These are phyloP conservation scores for Aspergillus sp. DNA, from an alignment of 2,329 filamentous ascomycete species.

Conservation along the genomic window DNA sequence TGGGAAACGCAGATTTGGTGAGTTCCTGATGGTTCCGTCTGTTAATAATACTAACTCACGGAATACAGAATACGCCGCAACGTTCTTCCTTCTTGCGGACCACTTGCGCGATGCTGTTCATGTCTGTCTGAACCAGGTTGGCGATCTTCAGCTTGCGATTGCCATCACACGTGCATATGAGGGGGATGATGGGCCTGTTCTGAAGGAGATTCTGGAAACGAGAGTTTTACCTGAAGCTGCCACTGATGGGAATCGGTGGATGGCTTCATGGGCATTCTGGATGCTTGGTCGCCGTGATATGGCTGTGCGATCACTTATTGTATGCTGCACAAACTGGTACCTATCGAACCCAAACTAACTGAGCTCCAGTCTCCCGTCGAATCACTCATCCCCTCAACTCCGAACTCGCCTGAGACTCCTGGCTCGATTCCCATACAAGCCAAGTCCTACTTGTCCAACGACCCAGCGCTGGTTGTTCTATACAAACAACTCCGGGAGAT, in stretches of 20 bases:
- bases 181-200: slow-evolving; percentile 73
- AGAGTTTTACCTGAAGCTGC: slow-evolving; percentile 76
- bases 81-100: slow-evolving; percentile 91
- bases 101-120: slow-evolving; percentile 81
- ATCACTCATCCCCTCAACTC: slow-evolving; percentile 56
- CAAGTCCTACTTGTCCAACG: slow-evolving; percentile 82
- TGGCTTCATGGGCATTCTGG: slow-evolving; percentile 95
- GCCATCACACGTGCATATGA: slow-evolving; percentile 85
- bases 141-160: slow-evolving; percentile 86
- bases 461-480: slow-evolving; percentile 82
- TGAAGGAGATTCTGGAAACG: slow-evolving; percentile 74
- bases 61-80: slow-evolving; percentile 79
- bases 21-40: slow-evolving; percentile 22
- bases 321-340: slow-evolving; percentile 44
- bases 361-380: slow-evolving; percentile 69
- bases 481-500: slow-evolving; percentile 83
- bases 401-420: slow-evolving; percentile 61
- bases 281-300: slow-evolving; percentile 79
- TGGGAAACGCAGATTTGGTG: slow-evolving; percentile 83
- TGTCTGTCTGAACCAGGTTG: slow-evolving; percentile 81
- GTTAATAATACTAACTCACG: background rate
- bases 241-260: slow-evolving; percentile 83
- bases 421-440: slow-evolving; percentile 61
- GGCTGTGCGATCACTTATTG: slow-evolving; percentile 79
- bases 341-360: background rate